Percentiles rank a stretch among this genome's conserved stretches.
These are phyloP conservation scores for Taxillus chinensis DNA, from an alignment of 164 flowering plant genomes.

Conservation along the genomic window DNA sequence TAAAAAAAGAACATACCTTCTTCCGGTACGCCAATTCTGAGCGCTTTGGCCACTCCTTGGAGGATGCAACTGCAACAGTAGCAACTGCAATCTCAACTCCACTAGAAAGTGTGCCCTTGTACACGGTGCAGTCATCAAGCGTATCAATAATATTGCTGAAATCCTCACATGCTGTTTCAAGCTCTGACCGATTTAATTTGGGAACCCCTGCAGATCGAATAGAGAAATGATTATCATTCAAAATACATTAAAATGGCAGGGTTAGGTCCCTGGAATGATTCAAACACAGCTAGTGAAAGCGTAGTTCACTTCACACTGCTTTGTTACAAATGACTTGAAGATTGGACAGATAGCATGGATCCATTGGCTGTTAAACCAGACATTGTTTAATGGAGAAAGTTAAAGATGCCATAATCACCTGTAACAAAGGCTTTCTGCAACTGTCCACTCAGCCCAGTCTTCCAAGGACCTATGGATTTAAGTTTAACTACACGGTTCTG, in stretches of 20 bases:
- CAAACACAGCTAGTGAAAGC: too few relatives aligned
- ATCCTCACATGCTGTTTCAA: constrained; percentile 93
- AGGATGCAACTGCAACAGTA: constrained; percentile 37
- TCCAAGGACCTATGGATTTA: constrained; percentile 74
- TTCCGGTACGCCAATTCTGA: constrained; percentile 47
- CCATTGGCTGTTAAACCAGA: too few relatives aligned
- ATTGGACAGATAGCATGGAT: too few relatives aligned
- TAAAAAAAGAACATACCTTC: constrained; percentile 32
- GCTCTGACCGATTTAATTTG: constrained; percentile 71
- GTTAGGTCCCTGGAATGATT: too few relatives aligned
- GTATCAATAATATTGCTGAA: constrained; percentile 78
- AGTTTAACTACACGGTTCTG: constrained; percentile 40
- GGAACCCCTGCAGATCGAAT: constrained; percentile 60
- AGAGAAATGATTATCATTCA: too few relatives aligned
- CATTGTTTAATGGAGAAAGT: too few relatives aligned
- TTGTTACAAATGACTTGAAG: too few relatives aligned
- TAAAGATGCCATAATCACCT: constrained; percentile 28
- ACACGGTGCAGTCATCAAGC: constrained; percentile 38
- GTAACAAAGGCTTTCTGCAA: constrained; percentile 95
- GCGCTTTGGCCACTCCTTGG: constrained; percentile 60
- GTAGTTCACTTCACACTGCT: too few relatives aligned
- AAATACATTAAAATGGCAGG: too few relatives aligned
- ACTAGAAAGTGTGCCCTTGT: constrained; percentile 91
- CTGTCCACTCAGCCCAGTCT: constrained; percentile 92
- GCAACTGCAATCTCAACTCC: constrained; percentile 93